Conservation (phyloP, 495 filamentous ascomycete genomes). For the Neurospora terricola region DNA sequence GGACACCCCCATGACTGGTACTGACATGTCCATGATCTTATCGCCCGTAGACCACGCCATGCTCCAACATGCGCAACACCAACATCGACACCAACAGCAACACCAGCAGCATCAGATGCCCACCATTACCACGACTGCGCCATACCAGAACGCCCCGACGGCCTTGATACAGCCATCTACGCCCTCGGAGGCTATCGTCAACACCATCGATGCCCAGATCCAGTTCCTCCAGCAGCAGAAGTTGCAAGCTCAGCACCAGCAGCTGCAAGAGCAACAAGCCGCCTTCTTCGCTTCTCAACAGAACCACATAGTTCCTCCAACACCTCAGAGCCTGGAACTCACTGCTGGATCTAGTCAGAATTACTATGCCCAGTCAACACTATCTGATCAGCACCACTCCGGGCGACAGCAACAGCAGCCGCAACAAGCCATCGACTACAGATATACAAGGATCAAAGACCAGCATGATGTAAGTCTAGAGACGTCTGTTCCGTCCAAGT, state of each 20-base stretch:
- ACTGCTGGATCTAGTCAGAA: slow-evolving; percentile 56
- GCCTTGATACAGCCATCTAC: slow-evolving; percentile 33
- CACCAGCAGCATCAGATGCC: slow-evolving; percentile 34
- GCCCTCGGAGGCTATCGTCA: slow-evolving; percentile 34
- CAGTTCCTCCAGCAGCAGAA: slow-evolving; percentile 54
- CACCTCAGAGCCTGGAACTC: slow-evolving; percentile 86
- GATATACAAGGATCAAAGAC: slow-evolving; percentile 58
- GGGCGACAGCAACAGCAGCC: slow-evolving; percentile 40
- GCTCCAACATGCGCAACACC: not conserved
- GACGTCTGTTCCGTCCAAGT: slow-evolving; percentile 4
- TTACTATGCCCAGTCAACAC: slow-evolving; percentile 30
- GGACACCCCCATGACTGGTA: slow-evolving; percentile 42
- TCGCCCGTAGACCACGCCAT: slow-evolving; percentile 25
- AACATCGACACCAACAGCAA: not conserved
- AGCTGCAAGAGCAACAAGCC: slow-evolving; percentile 46
- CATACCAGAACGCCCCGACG: slow-evolving; percentile 30
- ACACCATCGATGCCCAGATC: slow-evolving; percentile 49
- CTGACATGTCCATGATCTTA: slow-evolving; percentile 29
- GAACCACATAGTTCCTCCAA: slow-evolving; percentile 69
- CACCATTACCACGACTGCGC: slow-evolving; percentile 32
- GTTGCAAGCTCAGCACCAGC: slow-evolving; percentile 40
- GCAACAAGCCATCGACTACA: slow-evolving; percentile 55
- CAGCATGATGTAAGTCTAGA: slow-evolving; percentile 62
- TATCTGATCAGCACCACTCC: slow-evolving; percentile 49
- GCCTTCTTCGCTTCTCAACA: slow-evolving; percentile 44